Conservation (phyloP, 1,139 yeast species). For the Pichia sp. region DNA sequence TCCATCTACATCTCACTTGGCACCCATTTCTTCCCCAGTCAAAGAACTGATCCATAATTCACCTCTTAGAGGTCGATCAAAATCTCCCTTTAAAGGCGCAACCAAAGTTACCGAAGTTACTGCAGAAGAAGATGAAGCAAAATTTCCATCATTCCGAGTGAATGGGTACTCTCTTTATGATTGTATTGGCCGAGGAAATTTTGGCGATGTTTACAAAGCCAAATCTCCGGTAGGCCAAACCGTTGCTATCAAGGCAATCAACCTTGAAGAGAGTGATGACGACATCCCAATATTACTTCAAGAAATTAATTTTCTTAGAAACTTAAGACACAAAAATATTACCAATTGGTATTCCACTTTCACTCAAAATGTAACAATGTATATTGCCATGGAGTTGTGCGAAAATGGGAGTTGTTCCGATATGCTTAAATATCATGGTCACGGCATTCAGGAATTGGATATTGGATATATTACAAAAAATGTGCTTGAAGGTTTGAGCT, state of each 20-base stretch:
- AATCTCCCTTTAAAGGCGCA: too few species aligned
- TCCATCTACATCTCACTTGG: too few species aligned
- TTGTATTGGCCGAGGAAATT: conserved; percentile 76
- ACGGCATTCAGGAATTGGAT: conserved; percentile 43
- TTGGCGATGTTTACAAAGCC: conserved; percentile 80
- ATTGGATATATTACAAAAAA: conserved; percentile 53
- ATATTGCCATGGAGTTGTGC: conserved; percentile 89
- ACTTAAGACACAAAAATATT: conserved; percentile 53
- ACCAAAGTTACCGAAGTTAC: too few species aligned
- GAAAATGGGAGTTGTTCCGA: conserved; percentile 90
- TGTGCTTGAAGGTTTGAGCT: conserved; percentile 43
- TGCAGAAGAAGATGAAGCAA: not conserved
- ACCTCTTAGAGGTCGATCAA: too few species aligned
- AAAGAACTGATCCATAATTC: too few species aligned
- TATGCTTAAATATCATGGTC: conserved; percentile 44
- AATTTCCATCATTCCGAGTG: conserved; percentile 9
- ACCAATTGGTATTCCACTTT: conserved; percentile 61
- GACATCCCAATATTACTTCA: conserved; percentile 61
- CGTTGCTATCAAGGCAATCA: conserved; percentile 75
- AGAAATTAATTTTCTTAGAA: conserved; percentile 67
- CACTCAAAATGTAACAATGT: conserved; percentile 56
- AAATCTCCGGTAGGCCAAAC: conserved; percentile 20
- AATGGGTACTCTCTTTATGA: conserved; percentile 29
- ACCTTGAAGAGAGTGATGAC: conserved; percentile 66
- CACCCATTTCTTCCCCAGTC: too few species aligned